Evolutionary conservation across 2,329 filamentous ascomycete species (phyloP).

Genomic region (Sporothrix dimorphospora): DNA sequence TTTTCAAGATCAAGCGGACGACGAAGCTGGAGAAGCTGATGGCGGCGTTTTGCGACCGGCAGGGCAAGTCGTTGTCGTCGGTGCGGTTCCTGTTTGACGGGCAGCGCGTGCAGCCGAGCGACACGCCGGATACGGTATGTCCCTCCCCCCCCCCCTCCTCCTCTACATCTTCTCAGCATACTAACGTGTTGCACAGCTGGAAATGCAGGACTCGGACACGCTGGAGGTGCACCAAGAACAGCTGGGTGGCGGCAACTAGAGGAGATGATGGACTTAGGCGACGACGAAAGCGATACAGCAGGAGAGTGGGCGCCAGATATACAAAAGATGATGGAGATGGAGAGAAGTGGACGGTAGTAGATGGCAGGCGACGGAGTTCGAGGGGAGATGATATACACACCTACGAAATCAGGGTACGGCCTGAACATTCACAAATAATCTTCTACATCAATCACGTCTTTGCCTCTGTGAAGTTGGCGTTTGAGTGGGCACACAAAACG

Average conservation of each 20-base stretch:
- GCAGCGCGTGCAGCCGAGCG: slow-evolving; percentile 83
- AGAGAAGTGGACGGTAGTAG: background rate
- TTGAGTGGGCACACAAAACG: background rate
- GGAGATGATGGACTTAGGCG: background rate
- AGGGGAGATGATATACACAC: slow-evolving; percentile 8
- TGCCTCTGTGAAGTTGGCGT: background rate
- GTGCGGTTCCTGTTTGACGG: slow-evolving; percentile 97
- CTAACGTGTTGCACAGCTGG: slow-evolving; percentile 63
- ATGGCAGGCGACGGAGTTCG: background rate
- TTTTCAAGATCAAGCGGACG: slow-evolving; percentile 99
- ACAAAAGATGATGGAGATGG: background rate
- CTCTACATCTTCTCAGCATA: background rate
- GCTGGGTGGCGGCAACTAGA: slow-evolving; percentile 68
- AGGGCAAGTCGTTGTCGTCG: slow-evolving; percentile 81
- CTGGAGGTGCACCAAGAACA: slow-evolving; percentile 98
- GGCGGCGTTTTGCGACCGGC: slow-evolving; percentile 95
- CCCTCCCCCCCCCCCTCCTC: background rate
- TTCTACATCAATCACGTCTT: background rate
- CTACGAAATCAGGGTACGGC: background rate
- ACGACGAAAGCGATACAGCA: background rate
- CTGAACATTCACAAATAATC: background rate
- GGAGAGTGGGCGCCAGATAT: background rate
- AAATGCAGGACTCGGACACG: slow-evolving; percentile 95
- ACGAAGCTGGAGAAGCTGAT: slow-evolving; percentile 97
- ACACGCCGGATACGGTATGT: slow-evolving; percentile 89